Base-by-base conservation (phyloP, 352 stramenopile genomes). In the Phytophthora constricta region DNA sequence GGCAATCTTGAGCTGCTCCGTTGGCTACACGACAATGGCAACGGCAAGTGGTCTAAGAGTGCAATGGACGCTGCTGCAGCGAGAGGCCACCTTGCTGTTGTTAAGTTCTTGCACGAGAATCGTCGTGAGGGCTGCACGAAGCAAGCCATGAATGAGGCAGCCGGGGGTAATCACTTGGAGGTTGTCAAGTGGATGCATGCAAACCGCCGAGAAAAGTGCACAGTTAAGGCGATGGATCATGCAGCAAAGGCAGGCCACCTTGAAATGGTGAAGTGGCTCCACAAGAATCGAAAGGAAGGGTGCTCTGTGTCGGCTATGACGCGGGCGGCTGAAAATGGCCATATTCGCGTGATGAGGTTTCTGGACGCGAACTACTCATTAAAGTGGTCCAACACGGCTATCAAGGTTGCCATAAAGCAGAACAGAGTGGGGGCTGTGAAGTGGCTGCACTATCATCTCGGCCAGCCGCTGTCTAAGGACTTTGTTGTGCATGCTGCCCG, bases 21-120 rank as follows among this genome's bases (percentile, higher is more conserved):
- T 26, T 61, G 41, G 41, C 19, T 61, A 11, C 41, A 66, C 47
- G 14, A 0, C 3, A 42, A 49, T n/a, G 23, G 28, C 1, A 28
- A 55, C 11, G 31, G 33, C 42, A 43, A 20, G 16, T 66, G 27
- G 25, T 47, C 57, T 3, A 54, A 46, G 27, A 37, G 46, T 4
- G 19, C 45, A 4, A 55, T 62, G 55, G 46, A 62, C 25, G 23
- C 17, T 25, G 55, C 55, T 16, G 55, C 55, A 25, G 34, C 19
- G 4, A 25, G 28, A 37, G 55, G 55, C 10, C 55, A 62, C 16
- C 48, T 65, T 9, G 16, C 33, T 2, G 27, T 65, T 14, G 58
- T 58, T 2, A 58, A 51, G 10, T 65, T 65, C 42, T 25, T 65
- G 26, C 37, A 65, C 43, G 37, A 59, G 49, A 47, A 65, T 45